A percentile compares a stretch with the other conserved stretches of the same genome.
Conservation (phyloP, 139 green algal genomes). For the Tetratostichococcus sp. region DNA sequence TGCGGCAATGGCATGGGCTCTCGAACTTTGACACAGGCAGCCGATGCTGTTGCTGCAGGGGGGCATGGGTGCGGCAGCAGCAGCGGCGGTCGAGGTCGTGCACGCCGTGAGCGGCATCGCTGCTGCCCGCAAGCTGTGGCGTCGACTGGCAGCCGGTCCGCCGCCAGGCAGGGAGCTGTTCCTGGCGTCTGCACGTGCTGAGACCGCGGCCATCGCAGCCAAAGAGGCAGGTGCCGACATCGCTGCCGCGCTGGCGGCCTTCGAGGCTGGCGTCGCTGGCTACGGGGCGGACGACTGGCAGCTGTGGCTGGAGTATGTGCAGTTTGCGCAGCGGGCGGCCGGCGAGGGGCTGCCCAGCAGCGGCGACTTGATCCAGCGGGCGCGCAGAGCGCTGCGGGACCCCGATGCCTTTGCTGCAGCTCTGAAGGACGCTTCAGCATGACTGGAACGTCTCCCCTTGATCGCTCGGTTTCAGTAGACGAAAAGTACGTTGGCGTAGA, state of each 20-base stretch:
- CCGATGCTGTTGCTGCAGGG: constrained; percentile 13
- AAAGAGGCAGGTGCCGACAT: too few species aligned
- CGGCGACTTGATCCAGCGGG: constrained; percentile 62
- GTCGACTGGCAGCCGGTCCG: constrained; percentile 44
- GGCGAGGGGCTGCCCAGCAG: constrained; percentile 11
- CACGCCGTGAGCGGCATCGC: constrained; percentile 22
- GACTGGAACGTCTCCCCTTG: too few species aligned
- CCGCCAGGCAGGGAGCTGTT: constrained; percentile 56
- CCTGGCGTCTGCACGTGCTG: not conserved
- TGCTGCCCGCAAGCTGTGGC: constrained; percentile 42
- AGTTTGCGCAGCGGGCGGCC: constrained; percentile 15
- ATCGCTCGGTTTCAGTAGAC: too few species aligned
- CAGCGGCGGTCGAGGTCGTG: constrained; percentile 12
- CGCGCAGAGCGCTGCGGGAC: constrained; percentile 49
- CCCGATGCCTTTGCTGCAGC: constrained; percentile 42
- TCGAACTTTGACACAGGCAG: not conserved
- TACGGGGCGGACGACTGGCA: constrained; percentile 43
- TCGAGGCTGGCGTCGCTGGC: constrained; percentile 33
- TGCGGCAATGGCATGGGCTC: not conserved
- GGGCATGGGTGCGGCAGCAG: constrained; percentile 48
- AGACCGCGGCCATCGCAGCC: not conserved
- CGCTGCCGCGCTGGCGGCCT: not conserved
- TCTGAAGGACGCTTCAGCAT: not conserved
- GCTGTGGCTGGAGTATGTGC: constrained; percentile 63
- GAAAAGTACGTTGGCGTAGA: too few species aligned